A percentile compares a stretch with the other conserved stretches of the same genome.
Conservation (phyloP, 208 protist genomes). For the Wallacemonas rigidus region DNA sequence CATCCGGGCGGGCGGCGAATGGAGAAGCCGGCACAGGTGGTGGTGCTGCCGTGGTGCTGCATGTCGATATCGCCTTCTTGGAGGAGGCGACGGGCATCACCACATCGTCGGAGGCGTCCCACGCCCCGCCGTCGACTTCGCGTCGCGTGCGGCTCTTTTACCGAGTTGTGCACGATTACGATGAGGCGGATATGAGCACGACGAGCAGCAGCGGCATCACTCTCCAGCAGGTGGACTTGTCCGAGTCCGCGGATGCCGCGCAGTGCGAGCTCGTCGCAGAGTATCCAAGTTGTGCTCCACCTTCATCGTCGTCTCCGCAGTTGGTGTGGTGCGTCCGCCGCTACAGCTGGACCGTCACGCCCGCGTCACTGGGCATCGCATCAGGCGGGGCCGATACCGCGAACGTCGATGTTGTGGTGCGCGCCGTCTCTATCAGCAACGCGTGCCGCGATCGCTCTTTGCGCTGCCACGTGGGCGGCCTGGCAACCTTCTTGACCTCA, state of each 20-base stretch:
- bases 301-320: background rate
- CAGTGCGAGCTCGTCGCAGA: slow-evolving; percentile 14
- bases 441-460: slow-evolving; percentile 23
- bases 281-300: background rate
- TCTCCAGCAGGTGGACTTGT: background rate
- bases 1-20: background rate
- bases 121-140: background rate
- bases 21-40: background rate
- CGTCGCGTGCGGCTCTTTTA: slow-evolving; percentile 4
- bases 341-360: slow-evolving; percentile 5
- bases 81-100: background rate
- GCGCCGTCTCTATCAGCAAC: slow-evolving; percentile 29
- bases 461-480: slow-evolving; percentile 39
- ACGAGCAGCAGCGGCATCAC: background rate
- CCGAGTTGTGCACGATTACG: background rate
- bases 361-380: background rate
- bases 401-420: slow-evolving; percentile 9
- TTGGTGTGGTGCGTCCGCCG: slow-evolving; percentile 10
- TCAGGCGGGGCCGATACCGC: background rate
- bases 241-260: background rate
- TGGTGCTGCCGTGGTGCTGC: background rate
- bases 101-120: background rate
- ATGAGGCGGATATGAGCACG: background rate
- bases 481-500: slow-evolving; percentile 20
- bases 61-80: slow-evolving; percentile 28